Percentiles rank a stretch among this genome's conserved stretches.
Conservation (phyloP, 2,329 filamentous ascomycete species). For the Aspergillus aculeatus region DNA sequence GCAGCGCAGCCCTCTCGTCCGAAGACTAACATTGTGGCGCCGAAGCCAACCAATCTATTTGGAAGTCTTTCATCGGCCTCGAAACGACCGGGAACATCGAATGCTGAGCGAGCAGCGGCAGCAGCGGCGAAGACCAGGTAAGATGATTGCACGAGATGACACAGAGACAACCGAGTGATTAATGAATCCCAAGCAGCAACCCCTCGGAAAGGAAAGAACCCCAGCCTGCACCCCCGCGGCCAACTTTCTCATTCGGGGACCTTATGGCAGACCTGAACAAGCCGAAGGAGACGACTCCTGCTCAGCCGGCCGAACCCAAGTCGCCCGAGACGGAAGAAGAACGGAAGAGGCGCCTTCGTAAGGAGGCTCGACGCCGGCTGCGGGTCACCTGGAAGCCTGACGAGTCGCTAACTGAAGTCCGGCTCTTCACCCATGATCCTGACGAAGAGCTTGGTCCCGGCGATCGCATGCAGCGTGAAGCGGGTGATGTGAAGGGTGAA, state of each 20-base stretch:
- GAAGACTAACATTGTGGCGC: slow-evolving; percentile 40
- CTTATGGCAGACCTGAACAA: slow-evolving; percentile 54
- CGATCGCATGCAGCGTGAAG: slow-evolving; percentile 58
- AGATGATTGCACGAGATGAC: slow-evolving; percentile 4
- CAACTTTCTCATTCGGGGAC: slow-evolving; percentile 50
- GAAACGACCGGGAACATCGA: slow-evolving; percentile 52
- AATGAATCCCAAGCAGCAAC: slow-evolving; percentile 27
- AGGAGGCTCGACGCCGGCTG: slow-evolving; percentile 60
- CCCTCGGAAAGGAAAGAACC: slow-evolving; percentile 38
- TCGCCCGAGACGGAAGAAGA: slow-evolving; percentile 61
- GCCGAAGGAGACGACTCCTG: slow-evolving; percentile 54
- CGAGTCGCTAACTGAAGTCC: slow-evolving; percentile 55
- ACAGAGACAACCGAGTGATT: not conserved
- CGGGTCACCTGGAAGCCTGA: slow-evolving; percentile 62
- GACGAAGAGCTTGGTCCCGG: slow-evolving; percentile 62
- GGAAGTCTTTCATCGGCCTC: slow-evolving; percentile 49
- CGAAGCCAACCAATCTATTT: slow-evolving; percentile 48
- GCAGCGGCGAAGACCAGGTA: slow-evolving; percentile 39
- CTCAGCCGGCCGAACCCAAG: slow-evolving; percentile 52
- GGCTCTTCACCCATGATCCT: slow-evolving; percentile 62
- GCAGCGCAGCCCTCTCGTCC: slow-evolving; percentile 30
- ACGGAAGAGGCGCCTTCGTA: slow-evolving; percentile 58
- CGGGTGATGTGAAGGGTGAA: slow-evolving; percentile 59
- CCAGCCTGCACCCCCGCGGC: slow-evolving; percentile 35
- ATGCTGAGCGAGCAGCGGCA: slow-evolving; percentile 49